A percentile compares a stretch with the other conserved stretches of the same genome.
Evolutionary conservation across 176 grass and related monocot species (phyloP).

Genomic region (Ampelocalamus luodianensis): DNA sequence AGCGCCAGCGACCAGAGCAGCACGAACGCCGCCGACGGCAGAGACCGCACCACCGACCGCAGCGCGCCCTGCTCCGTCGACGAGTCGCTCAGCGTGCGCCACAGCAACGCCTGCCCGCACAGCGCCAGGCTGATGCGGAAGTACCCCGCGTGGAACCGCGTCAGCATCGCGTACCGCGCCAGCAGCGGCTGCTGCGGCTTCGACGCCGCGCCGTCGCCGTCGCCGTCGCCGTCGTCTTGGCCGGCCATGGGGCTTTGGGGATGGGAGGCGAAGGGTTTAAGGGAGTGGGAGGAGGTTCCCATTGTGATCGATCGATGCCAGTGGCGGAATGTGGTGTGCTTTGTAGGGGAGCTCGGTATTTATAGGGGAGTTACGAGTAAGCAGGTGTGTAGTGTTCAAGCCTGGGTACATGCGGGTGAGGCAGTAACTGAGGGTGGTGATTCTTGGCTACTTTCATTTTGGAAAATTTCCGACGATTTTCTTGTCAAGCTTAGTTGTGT

Average conservation of each 20-base stretch:
- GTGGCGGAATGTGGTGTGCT: constrained; percentile 29
- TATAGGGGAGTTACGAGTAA: constrained; percentile 37
- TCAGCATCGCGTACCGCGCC: constrained; percentile 48
- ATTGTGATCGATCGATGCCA: constrained; percentile 15
- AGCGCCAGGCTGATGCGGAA: constrained; percentile 90
- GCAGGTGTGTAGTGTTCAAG: not conserved
- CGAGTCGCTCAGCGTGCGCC: constrained; percentile 68
- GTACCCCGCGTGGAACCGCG: constrained; percentile 84
- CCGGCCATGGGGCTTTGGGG: not conserved
- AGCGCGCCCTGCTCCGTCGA: constrained; percentile 46
- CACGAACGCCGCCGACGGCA: constrained; percentile 76
- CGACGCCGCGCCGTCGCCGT: not conserved
- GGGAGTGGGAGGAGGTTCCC: constrained; percentile 5
- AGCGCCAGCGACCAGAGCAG: constrained; percentile 85
- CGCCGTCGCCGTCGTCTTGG: no score
- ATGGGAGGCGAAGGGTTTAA: constrained; percentile 31
- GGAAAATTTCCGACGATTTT: not conserved
- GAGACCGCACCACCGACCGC: constrained; percentile 21
- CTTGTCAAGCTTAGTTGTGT: not conserved
- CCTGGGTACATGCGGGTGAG: constrained; percentile 40
- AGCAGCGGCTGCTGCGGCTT: not conserved
- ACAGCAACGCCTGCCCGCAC: constrained; percentile 83
- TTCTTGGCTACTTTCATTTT: constrained; percentile 28
- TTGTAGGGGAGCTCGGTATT: constrained; percentile 32
- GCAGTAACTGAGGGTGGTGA: constrained; percentile 32